phyloP scores from a whole-genome alignment of 768 basidiomycete species.

The Hericium rajendrae region DNA sequence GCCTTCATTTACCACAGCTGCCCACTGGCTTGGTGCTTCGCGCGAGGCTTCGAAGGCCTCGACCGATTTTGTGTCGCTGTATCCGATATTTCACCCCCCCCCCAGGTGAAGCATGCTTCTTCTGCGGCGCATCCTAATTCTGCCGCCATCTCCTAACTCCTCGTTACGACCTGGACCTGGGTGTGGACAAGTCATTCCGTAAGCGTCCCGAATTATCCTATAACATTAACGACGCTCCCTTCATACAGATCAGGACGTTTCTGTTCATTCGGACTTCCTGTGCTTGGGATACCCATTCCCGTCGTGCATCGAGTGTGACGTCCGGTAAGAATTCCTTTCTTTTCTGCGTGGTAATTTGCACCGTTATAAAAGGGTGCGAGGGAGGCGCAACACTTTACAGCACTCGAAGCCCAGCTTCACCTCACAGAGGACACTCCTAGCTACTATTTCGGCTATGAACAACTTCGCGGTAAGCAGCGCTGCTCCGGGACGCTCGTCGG shows the following conservation, averaged over 20 bases:
- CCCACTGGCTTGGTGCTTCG: constrained; percentile 7
- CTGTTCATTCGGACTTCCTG: constrained; percentile 7
- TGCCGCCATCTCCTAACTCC: constrained; percentile 5
- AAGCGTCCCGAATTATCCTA: not conserved
- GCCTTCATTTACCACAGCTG: not conserved
- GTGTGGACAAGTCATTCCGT: not conserved
- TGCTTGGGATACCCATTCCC: constrained; percentile 1
- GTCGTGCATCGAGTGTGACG: constrained; percentile 3
- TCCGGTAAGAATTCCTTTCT: constrained; percentile 1
- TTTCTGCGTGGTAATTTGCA: not conserved
- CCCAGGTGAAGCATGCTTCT: constrained; percentile 5
- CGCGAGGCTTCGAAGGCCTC: constrained; percentile 13
- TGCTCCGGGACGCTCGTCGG: constrained; percentile 34
- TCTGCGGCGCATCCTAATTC: constrained; percentile 3
- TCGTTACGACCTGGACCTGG: not conserved
- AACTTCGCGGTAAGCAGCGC: not conserved
- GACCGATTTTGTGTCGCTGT: constrained; percentile 7
- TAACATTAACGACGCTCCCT: constrained; percentile 7
- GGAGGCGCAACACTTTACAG: not conserved
- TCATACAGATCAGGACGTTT: constrained; percentile 7
- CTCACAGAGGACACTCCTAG: constrained; percentile 4
- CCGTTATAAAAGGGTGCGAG: not conserved
- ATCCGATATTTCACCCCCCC: constrained; percentile 13
- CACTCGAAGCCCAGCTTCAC: not conserved
- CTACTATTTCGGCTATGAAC: constrained; percentile 66